These are phyloP conservation scores for Trichomonas vaginalis DNA, from an alignment of 208 protist genomes.

Conservation along the genomic window DNA sequence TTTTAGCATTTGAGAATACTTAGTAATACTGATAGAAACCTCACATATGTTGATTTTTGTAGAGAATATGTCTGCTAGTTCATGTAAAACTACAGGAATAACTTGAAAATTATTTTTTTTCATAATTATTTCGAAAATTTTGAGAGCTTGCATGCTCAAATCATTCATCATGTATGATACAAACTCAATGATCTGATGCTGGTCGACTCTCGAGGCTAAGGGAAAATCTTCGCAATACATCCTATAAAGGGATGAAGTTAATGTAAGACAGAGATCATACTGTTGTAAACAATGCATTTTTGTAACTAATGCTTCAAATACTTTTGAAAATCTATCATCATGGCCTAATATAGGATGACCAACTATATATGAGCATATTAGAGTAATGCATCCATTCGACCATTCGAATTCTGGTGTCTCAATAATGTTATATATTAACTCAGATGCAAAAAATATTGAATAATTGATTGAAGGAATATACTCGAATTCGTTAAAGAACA, in stretches of 20 bases:
- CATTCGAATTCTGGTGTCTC: neutral
- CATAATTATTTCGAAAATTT: neutral
- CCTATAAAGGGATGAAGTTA: neutral
- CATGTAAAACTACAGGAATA: neutral
- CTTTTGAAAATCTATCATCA: neutral
- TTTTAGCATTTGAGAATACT: neutral
- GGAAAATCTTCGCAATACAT: neutral
- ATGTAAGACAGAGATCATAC: neutral
- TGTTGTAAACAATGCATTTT: neutral
- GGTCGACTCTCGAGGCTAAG: neutral
- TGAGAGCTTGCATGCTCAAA: neutral
- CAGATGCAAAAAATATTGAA: neutral
- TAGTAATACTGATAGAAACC: neutral
- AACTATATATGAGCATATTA: neutral
- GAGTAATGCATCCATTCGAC: neutral
- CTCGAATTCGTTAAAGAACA: neutral
- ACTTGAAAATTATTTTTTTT: neutral
- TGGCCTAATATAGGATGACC: neutral
- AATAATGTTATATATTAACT: neutral
- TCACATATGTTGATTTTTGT: neutral
- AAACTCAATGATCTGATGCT: neutral
- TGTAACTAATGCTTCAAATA: neutral
- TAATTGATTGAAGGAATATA: neutral
- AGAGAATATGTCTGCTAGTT: neutral
- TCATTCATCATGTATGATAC: neutral